Evolutionary conservation across 148 eudicot genomes (phyloP).

Genomic region (Chenopodium suecicum): DNA sequence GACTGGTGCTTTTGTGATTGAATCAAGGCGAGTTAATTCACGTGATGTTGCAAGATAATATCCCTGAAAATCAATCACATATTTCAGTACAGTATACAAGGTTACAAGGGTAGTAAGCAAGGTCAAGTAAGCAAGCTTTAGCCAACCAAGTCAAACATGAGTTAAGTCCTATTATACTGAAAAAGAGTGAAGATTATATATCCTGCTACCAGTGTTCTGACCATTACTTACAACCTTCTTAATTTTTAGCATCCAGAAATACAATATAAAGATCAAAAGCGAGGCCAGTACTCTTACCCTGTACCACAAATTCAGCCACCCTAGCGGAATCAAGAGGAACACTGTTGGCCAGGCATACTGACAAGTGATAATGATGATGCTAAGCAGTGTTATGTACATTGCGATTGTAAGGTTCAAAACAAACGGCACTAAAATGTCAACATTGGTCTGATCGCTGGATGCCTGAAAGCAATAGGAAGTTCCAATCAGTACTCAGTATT

Average conservation of each 20-base stretch:
- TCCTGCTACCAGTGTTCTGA: background rate
- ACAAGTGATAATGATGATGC: slow-evolving; percentile 86
- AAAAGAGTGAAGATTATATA: background rate
- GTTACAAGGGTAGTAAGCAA: background rate
- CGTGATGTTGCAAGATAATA: slow-evolving; percentile 89
- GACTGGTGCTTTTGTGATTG: slow-evolving; percentile 94
- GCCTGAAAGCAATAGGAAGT: slow-evolving; percentile 47
- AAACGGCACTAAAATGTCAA: slow-evolving; percentile 76
- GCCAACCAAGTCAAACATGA: background rate
- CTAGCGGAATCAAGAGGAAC: slow-evolving; percentile 77
- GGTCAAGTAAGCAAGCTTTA: background rate
- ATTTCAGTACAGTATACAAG: background rate
- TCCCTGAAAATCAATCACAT: slow-evolving; percentile 45
- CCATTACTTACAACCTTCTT: background rate
- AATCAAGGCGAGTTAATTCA: slow-evolving; percentile 89
- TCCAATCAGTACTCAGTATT: slow-evolving; percentile 8
- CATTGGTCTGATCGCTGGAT: slow-evolving; percentile 81
- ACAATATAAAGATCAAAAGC: background rate
- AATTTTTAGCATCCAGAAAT: background rate
- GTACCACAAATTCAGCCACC: slow-evolving; percentile 89
- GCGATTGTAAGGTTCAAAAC: slow-evolving; percentile 56
- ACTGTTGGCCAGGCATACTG: slow-evolving; percentile 93
- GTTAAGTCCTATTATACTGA: background rate
- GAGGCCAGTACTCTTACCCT: slow-evolving; percentile 47
- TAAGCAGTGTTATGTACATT: slow-evolving; percentile 56